Evolutionary conservation across 2,329 filamentous ascomycete species (phyloP).

Genomic region (Colletotrichum viniferum): DNA sequence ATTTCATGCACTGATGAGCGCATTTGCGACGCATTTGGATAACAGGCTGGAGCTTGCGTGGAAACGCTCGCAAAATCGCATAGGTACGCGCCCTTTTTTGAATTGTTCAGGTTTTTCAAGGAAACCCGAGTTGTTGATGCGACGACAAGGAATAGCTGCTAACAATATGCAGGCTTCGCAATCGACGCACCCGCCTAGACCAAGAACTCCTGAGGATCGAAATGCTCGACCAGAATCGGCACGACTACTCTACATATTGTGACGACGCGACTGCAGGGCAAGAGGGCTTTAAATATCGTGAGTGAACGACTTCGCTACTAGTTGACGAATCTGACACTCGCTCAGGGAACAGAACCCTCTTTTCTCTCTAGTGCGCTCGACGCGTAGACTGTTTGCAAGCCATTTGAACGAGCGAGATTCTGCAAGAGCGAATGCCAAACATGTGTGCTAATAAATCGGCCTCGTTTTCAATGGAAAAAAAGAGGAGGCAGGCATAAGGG

Average conservation of each 20-base stretch:
- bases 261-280: neutral
- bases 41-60: neutral
- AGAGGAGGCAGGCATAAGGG: no score
- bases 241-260: no score
- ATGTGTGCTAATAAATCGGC: no score
- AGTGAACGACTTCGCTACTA: no score
- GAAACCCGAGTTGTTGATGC: accelerated
- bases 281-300: no score
- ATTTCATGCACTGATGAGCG: neutral
- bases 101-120: accelerated
- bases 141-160: neutral
- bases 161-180: neutral
- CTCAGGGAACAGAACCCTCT: no score
- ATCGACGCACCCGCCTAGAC: neutral
- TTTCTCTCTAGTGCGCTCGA: no score
- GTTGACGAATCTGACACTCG: no score
- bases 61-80: neutral
- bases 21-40: neutral
- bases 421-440: no score
- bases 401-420: no score
- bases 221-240: accelerated
- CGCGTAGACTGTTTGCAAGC: no score
- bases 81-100: neutral
- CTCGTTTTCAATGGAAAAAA: no score
- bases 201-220: accelerated